Evolutionary conservation across 345 rosid species (phyloP), one percentile per base, ranked within the genome.

Genomic region (Linum lewisii): DNA sequence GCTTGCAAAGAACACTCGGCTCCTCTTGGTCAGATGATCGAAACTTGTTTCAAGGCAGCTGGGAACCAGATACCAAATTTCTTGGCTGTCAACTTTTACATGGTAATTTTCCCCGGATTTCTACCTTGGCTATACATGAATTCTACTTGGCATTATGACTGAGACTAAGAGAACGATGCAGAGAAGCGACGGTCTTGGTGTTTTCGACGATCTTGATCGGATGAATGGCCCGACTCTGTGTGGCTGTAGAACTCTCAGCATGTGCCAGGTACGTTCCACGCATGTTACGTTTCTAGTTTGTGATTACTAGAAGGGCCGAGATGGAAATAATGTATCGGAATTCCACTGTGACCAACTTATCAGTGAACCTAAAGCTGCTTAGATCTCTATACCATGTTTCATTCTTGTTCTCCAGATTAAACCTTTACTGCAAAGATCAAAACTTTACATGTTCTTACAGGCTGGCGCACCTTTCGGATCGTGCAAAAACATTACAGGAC

Each of bases 111-210:
- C 24, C 7, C 13, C 24, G 7, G 2, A 20, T 2, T 21, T 8
- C 11, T 21, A 24, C 25, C 8, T 20, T 20, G 8, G 13, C 13
- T 62, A 42, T 29, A 21, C 50, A n/a, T 20, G 56, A 44, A 19
- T 51, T n/a, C 23, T 52, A 13, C 44, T 32, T 32, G 52, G 52
- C 56, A 44, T 61, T 16, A 68, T 75, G 73, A 78, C 42, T 14
- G 19, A 24, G 15, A 19, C 51, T 3, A 29, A n/a, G 23, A 44
- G 57, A 25, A 38, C 72, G 58, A 51, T 79, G 79, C 81, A 93
- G 97, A 86, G 99, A 76, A 93, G 88, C 63, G 97, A 93, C 44
- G 95, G 99, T 22, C 97, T 94, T 21, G 97, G 99, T 20, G 95
- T 85, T 64, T 93, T 89, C 60, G 90, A 93, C 66, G 77, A 59